Evolutionary conservation across 2,329 filamentous ascomycete species (phyloP).

Genomic region (Cladophialophora chaetospira): DNA sequence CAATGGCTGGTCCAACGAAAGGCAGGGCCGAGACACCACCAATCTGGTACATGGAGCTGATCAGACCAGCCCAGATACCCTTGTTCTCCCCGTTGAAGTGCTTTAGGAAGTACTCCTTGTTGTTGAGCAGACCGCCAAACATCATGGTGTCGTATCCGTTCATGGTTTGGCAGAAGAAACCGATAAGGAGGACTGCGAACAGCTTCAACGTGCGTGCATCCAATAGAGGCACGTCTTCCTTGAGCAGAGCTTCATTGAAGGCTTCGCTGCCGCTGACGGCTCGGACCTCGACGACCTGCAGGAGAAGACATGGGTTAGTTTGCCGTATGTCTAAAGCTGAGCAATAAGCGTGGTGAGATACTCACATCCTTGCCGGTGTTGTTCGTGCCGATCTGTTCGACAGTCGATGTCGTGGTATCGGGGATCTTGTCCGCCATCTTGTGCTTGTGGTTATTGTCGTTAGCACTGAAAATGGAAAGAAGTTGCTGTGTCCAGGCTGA

Average conservation of each 20-base stretch:
- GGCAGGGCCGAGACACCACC: slow-evolving; percentile 49
- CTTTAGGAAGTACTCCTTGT: slow-evolving; percentile 45
- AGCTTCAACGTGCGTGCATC: slow-evolving; percentile 26
- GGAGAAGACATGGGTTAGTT: not conserved
- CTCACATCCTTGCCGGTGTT: slow-evolving; percentile 28
- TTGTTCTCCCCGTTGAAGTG: slow-evolving; percentile 46
- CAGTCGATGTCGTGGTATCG: slow-evolving; percentile 4
- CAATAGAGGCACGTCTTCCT: slow-evolving; percentile 45
- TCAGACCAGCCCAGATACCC: slow-evolving; percentile 49
- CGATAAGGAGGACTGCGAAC: slow-evolving; percentile 32
- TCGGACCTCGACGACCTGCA: slow-evolving; percentile 37
- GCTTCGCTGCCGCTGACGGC: slow-evolving; percentile 56
- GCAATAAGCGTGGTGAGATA: not conserved
- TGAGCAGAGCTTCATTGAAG: slow-evolving; percentile 57
- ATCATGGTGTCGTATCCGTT: slow-evolving; percentile 63
- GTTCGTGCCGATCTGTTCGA: slow-evolving; percentile 22
- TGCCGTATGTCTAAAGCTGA: too few species aligned
- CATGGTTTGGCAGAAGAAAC: slow-evolving; percentile 54
- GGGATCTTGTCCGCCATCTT: slow-evolving; percentile 28
- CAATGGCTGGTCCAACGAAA: slow-evolving; percentile 50
- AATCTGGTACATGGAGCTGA: slow-evolving; percentile 53
- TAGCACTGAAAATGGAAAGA: not conserved
- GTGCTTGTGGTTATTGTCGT: not conserved
- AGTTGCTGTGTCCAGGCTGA: slow-evolving; percentile 12
- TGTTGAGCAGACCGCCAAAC: slow-evolving; percentile 55